A percentile compares a stretch with the other conserved stretches of the same genome.
These are phyloP conservation scores for Akanthomyces lecanii DNA, from an alignment of 2,329 filamentous ascomycete genomes.

Conservation along the genomic window DNA sequence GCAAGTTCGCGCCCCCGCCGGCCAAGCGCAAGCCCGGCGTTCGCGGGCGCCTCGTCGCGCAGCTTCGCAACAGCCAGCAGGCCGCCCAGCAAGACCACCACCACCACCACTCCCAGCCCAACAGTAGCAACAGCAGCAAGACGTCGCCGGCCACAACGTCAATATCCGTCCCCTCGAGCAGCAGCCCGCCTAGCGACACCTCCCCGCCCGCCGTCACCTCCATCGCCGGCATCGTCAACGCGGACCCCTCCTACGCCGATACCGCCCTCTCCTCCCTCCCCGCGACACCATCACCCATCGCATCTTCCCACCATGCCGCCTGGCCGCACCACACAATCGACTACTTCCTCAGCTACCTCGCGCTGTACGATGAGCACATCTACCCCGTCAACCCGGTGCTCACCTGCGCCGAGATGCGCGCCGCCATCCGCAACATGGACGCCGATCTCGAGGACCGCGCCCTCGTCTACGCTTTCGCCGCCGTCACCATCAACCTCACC, in stretches of 20 bases:
- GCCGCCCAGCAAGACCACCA: neutral
- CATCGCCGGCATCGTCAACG: conserved; percentile 26
- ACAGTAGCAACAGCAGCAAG: neutral
- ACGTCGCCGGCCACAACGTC: neutral
- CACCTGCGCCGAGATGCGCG: conserved; percentile 28
- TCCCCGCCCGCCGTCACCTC: conserved; percentile 23
- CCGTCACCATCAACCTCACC: conserved; percentile 34
- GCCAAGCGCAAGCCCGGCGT: conserved; percentile 33
- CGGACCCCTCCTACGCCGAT: conserved; percentile 4
- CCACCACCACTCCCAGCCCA: too few species aligned
- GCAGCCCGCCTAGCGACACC: conserved; percentile 7
- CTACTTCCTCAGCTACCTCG: conserved; percentile 32
- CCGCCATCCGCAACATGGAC: conserved; percentile 32
- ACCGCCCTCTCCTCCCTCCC: neutral
- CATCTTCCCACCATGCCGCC: conserved; percentile 9
- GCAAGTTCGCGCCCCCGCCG: conserved; percentile 31
- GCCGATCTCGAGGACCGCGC: conserved; percentile 31
- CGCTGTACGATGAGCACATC: conserved; percentile 33
- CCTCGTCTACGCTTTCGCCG: conserved; percentile 33
- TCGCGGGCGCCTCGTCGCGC: conserved; percentile 32
- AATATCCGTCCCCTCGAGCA: neutral
- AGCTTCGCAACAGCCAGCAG: conserved; percentile 28
- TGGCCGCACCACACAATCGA: conserved; percentile 24
- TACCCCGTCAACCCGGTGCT: conserved; percentile 36
- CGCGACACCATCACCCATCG: conserved; percentile 7